Evolutionary conservation across 1,284 basidiomycete species (phyloP), one percentile per base, ranked within the genome.

Genomic region (Puccinia polysora): DNA sequence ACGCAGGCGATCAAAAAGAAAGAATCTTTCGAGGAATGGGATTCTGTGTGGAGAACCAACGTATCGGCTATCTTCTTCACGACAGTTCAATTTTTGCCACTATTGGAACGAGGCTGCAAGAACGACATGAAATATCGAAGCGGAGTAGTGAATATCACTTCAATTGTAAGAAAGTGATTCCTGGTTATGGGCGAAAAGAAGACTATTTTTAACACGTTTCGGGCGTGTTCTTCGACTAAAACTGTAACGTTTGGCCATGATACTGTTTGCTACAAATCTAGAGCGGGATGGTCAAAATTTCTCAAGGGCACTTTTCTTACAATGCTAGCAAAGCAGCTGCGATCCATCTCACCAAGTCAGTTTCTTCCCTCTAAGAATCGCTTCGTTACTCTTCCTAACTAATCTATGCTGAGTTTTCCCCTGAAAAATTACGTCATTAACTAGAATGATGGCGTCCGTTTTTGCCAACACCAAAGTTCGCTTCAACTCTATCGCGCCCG

Each of bases 401-500:
- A 18, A 20, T 32, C 7, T 6, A 75, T 74, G 23, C 62, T 60
- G 59, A 59, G 36, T 40, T 8, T 59, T 23, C 63, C 75, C 64
- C 73, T 77, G 38, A n/a, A n/a, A n/a, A 74, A 75, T 0, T 77
- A 73, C 47, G 76, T 77, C 47, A 23, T 59, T 23, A 47, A 52
- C 18, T 20, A 64, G 68, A 52, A 73, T 71, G 52, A 60, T 64
- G 64, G 64, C 56, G 34, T 62, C 64, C 25, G 59, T 60, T 18
- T 47, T 68, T 36, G 62, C 38, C 12, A 68, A 53, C 18, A 50
- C 43, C 52, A 49, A 47, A 1, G 49, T 65, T 28, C 58, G 64
- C 52, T 75, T 78, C 75, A 78, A 77, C 45, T 74, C 74, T 2
- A 75, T 78, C 20, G 75, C 76, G 10, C 77, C 77, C 4, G 77